Evolutionary conservation across 345 rosid genomes (phyloP).

Genomic region (Salix viminalis): DNA sequence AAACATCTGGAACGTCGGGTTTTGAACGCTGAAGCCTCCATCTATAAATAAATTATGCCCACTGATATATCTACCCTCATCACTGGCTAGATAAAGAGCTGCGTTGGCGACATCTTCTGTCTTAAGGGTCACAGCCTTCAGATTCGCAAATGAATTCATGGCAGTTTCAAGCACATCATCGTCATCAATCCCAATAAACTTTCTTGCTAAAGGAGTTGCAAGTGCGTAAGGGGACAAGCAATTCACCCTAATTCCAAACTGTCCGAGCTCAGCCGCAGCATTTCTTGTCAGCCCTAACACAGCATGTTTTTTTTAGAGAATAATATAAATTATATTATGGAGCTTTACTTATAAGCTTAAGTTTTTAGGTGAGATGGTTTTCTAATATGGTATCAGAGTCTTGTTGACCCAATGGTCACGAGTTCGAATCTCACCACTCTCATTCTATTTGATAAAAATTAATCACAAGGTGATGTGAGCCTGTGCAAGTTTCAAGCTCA

Average conservation of each 20-base stretch:
- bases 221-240: conserved; percentile 43
- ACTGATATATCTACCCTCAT: conserved; percentile 47
- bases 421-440: too few relatives aligned
- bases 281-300: conserved; percentile 47
- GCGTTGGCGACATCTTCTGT: conserved; percentile 48
- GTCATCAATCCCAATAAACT: conserved; percentile 23
- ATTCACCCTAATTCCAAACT: conserved; percentile 48
- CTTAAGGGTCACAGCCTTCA: conserved; percentile 43
- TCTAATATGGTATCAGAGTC: too few relatives aligned
- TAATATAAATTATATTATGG: too few relatives aligned
- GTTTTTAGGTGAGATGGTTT: too few relatives aligned
- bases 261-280: conserved; percentile 45
- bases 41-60: conserved; percentile 47
- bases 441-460: too few relatives aligned
- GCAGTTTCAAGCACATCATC: conserved; percentile 27
- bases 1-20: conserved; percentile 33
- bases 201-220: conserved; percentile 39
- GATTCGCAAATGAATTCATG: conserved; percentile 13
- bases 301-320: too few relatives aligned
- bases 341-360: too few relatives aligned
- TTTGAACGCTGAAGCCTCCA: conserved; percentile 42
- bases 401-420: too few relatives aligned
- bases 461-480: too few relatives aligned
- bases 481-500: too few relatives aligned
- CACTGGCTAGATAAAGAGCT: conserved; percentile 47